phyloP scores from a whole-genome alignment of 2,329 filamentous ascomycete genomes.

The Colletotrichum acutatum region DNA sequence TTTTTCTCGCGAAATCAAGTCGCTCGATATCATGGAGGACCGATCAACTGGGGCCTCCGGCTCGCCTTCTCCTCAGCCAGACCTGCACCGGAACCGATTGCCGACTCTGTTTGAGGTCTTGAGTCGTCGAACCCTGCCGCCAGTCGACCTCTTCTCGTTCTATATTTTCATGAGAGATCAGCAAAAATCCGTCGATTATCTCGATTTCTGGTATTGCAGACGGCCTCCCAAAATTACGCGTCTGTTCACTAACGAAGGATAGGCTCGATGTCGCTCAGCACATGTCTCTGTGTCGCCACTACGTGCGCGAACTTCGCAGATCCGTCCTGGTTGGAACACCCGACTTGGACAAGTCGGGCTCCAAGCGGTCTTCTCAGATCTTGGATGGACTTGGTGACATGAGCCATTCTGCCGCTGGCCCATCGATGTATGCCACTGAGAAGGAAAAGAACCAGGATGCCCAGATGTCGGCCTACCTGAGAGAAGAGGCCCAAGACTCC shows the following conservation, averaged over 20 bases:
- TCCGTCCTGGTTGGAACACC: conserved; percentile 95
- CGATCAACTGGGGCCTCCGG: conserved; percentile 39
- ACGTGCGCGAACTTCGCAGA: conserved; percentile 92
- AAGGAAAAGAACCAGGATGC: conserved; percentile 86
- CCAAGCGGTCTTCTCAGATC: conserved; percentile 85
- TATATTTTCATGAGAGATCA: conserved; percentile 99
- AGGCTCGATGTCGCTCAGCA: conserved; percentile 99
- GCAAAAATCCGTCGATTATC: conserved; percentile 95
- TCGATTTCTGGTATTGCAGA: conserved; percentile 88
- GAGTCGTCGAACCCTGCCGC: conserved; percentile 91
- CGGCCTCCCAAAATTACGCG: conserved; percentile 10
- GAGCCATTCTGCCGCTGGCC: conserved; percentile 67
- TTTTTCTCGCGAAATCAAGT: neutral
- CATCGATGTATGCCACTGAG: conserved; percentile 71
- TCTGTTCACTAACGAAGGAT: conserved; percentile 34
- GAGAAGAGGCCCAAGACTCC: conserved; percentile 72
- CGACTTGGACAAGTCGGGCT: conserved; percentile 83
- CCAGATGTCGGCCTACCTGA: conserved; percentile 89
- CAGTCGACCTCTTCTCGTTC: conserved; percentile 97
- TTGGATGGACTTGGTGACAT: conserved; percentile 80
- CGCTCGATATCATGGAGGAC: conserved; percentile 49
- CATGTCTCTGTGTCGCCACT: conserved; percentile 97
- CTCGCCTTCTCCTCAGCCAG: conserved; percentile 66
- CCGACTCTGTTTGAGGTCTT: conserved; percentile 97
- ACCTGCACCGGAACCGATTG: conserved; percentile 80